A percentile compares a stretch with the other conserved stretches of the same genome.
Conservation (phyloP, 2,329 filamentous ascomycete species). For the Capronia americana region DNA sequence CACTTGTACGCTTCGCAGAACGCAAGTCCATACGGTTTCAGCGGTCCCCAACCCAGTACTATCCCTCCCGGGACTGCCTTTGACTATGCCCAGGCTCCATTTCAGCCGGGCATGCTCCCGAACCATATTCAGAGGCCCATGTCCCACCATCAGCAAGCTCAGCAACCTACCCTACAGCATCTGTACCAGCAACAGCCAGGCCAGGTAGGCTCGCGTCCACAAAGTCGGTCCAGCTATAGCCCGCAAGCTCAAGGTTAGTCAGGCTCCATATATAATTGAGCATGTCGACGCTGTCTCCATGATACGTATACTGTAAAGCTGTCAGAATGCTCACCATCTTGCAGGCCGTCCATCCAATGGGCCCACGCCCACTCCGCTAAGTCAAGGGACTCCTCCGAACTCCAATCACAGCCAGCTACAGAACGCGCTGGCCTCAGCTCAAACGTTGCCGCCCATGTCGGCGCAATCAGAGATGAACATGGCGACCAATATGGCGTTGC, state of each 20-base stretch:
- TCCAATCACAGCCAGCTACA: constrained; percentile 23
- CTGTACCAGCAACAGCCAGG: constrained; percentile 38
- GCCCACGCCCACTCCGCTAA: constrained; percentile 33
- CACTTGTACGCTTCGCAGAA: constrained; percentile 33
- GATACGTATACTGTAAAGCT: background rate
- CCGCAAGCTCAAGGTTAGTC: constrained; percentile 28
- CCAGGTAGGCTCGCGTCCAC: constrained; percentile 27
- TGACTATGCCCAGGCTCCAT: constrained; percentile 36
- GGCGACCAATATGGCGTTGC: constrained; percentile 25
- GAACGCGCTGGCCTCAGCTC: constrained; percentile 18
- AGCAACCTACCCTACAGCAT: constrained; percentile 32
- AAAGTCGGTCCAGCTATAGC: constrained; percentile 22
- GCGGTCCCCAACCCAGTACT: constrained; percentile 22
- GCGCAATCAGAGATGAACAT: constrained; percentile 25
- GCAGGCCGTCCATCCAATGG: constrained; percentile 33
- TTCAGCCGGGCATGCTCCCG: constrained; percentile 33
- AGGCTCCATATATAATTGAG: background rate
- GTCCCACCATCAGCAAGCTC: constrained; percentile 33
- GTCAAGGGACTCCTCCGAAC: constrained; percentile 33
- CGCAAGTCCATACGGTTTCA: constrained; percentile 28
- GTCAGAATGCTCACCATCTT: constrained; percentile 12
- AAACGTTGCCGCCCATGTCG: constrained; percentile 10
- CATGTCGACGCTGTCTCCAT: background rate
- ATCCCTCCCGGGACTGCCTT: constrained; percentile 30
- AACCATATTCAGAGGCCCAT: constrained; percentile 31